A percentile compares a stretch with the other conserved stretches of the same genome.
Conservation (phyloP, 345 rosid genomes). For the Raphanus sativus region DNA sequence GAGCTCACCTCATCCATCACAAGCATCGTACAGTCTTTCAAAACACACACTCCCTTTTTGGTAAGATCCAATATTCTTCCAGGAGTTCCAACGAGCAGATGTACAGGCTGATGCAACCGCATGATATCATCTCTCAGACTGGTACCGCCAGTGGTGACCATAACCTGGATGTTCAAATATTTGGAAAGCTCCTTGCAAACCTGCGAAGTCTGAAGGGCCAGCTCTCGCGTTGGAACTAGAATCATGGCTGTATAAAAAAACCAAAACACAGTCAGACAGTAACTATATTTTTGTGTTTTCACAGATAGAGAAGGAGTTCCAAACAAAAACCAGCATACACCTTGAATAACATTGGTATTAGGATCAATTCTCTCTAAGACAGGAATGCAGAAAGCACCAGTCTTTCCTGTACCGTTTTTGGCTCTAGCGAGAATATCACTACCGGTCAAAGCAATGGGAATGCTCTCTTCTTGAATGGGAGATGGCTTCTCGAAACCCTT, state of each 20-base stretch:
- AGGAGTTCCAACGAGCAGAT: slow-evolving; percentile 97
- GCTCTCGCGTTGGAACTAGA: slow-evolving; percentile 94
- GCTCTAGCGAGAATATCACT: slow-evolving; percentile 99
- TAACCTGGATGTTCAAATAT: slow-evolving; percentile 85
- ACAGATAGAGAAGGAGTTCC: background rate
- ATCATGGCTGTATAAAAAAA: slow-evolving; percentile 59
- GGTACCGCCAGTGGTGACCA: slow-evolving; percentile 99
- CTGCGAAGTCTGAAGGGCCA: slow-evolving; percentile 99
- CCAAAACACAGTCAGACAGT: background rate
- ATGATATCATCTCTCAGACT: slow-evolving; percentile 97
- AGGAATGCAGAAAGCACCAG: slow-evolving; percentile 98
- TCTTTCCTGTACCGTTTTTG: slow-evolving; percentile 98
- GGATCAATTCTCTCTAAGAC: slow-evolving; percentile 96
- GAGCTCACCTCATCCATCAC: slow-evolving; percentile 90
- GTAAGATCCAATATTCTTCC: slow-evolving; percentile 95
- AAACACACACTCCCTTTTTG: slow-evolving; percentile 81
- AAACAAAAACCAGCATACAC: slow-evolving; percentile 34
- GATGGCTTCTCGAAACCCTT: slow-evolving; percentile 99
- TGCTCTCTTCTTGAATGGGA: slow-evolving; percentile 99
- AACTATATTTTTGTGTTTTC: background rate
- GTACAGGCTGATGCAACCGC: slow-evolving; percentile 97
- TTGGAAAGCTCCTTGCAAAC: slow-evolving; percentile 98
- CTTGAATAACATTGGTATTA: slow-evolving; percentile 91
- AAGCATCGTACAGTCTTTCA: slow-evolving; percentile 93
- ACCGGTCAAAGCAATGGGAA: slow-evolving; percentile 98